These are phyloP conservation scores for Neurospora sp. DNA, from an alignment of 495 filamentous ascomycete species.

Conservation along the genomic window DNA sequence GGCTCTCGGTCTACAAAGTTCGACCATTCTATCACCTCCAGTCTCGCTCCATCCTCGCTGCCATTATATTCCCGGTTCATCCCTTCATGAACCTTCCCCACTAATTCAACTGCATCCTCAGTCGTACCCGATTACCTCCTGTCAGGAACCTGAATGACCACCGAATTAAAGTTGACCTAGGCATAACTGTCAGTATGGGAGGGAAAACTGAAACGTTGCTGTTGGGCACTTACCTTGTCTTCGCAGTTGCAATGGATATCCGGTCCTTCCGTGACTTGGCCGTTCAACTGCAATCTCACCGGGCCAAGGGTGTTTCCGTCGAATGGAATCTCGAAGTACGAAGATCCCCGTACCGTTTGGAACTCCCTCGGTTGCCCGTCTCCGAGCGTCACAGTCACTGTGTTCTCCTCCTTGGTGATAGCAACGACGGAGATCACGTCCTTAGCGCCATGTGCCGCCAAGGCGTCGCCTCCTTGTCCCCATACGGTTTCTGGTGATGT, in stretches of 20 bases:
- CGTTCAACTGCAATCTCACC: slow-evolving; percentile 41
- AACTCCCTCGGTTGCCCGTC: slow-evolving; percentile 16
- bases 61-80: neutral
- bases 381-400: slow-evolving; percentile 44
- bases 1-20: too few relatives aligned
- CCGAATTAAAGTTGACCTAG: slow-evolving; percentile 34
- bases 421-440: slow-evolving; percentile 40
- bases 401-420: slow-evolving; percentile 21
- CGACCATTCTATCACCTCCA: neutral
- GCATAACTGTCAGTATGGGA: neutral
- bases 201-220: neutral
- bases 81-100: neutral
- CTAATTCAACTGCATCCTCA: neutral
- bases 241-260: slow-evolving; percentile 37
- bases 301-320: slow-evolving; percentile 33
- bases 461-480: slow-evolving; percentile 33
- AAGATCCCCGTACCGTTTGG: slow-evolving; percentile 7
- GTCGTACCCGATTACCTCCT: neutral
- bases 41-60: neutral
- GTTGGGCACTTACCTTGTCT: slow-evolving; percentile 34
- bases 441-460: slow-evolving; percentile 29
- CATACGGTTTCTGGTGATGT: slow-evolving; percentile 27
- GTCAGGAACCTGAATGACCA: slow-evolving; percentile 25
- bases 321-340: slow-evolving; percentile 48
- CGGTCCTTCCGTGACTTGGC: slow-evolving; percentile 36